Conservation (phyloP, 1,284 basidiomycete genomes). For the Ceratobasidium papillatum region DNA sequence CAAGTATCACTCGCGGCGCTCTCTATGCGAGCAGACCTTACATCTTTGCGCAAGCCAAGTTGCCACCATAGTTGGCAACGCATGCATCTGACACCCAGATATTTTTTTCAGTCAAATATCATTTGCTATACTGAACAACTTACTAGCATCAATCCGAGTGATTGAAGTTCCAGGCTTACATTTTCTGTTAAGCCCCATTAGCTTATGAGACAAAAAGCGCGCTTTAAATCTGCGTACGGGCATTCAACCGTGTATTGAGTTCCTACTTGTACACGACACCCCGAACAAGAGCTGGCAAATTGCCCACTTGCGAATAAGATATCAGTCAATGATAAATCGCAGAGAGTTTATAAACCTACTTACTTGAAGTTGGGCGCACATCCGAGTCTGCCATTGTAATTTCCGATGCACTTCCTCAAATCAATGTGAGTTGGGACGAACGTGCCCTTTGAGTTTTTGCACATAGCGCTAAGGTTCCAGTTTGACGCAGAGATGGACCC, state of each 20-base stretch:
- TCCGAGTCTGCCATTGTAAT: neutral
- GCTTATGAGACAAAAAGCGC: neutral
- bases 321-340: neutral
- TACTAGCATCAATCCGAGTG: neutral
- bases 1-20: no score
- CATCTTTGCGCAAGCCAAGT: neutral
- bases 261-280: neutral
- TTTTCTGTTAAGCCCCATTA: neutral
- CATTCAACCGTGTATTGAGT: neutral
- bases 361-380: constrained; percentile 2
- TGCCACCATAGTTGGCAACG: neutral
- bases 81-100: neutral
- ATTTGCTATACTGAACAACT: neutral
- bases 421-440: neutral
- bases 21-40: no score
- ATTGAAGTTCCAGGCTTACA: neutral
- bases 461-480: neutral
- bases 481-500: neutral
- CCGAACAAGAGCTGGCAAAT: neutral
- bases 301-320: neutral
- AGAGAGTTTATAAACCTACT: neutral
- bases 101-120: neutral
- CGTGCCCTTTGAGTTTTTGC: neutral
- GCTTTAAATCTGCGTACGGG: neutral
- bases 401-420: neutral